Evolutionary conservation across 164 flowering plant genomes (phyloP).

Genomic region (Magnolia officinalis): DNA sequence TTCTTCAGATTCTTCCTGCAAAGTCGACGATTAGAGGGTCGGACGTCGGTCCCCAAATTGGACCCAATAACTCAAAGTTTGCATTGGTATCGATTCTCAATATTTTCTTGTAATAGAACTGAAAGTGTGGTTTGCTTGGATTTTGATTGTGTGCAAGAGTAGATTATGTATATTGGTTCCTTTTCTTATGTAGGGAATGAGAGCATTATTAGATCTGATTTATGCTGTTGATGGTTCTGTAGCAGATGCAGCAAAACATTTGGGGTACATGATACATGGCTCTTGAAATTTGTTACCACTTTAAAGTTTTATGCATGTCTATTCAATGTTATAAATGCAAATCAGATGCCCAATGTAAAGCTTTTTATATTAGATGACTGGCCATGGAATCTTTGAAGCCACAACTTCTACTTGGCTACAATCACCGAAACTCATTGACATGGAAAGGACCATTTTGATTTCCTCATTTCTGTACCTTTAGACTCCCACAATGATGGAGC

Average conservation of each 20-base stretch:
- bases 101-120: not conserved
- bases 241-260: conserved; percentile 66
- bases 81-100: conserved; percentile 35
- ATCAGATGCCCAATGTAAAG: no score
- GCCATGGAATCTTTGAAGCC: not conserved
- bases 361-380: no score
- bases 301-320: not conserved
- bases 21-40: conserved; percentile 71
- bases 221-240: conserved; percentile 75
- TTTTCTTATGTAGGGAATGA: conserved; percentile 65
- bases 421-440: no score
- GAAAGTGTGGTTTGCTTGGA: not conserved
- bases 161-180: not conserved
- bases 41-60: conserved; percentile 76
- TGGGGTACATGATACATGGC: conserved; percentile 49
- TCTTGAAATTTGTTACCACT: not conserved
- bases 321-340: no score
- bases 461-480: no score
- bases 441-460: no score
- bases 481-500: no score
- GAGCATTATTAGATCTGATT: conserved; percentile 77
- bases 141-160: not conserved
- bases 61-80: conserved; percentile 89
- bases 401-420: not conserved
- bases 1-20: conserved; percentile 83